Percentiles rank a stretch among this genome's conserved stretches.
Conservation (phyloP, 2,329 filamentous ascomycete genomes). For the Cucurbitaria berberidis region DNA sequence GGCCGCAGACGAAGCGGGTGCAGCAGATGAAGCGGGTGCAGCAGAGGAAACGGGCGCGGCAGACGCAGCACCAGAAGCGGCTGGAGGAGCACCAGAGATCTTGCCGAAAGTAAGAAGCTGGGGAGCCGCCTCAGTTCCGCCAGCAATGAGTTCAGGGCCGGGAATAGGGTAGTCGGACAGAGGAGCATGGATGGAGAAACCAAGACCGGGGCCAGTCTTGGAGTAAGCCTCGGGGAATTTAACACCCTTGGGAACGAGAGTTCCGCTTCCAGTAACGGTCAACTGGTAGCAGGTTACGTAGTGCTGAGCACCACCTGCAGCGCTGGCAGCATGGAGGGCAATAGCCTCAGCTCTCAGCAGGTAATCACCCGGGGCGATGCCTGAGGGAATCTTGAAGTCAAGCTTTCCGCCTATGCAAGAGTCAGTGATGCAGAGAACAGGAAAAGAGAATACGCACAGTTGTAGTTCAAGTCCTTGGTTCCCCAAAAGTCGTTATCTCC, state of each 20-base stretch:
- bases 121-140: constrained; percentile 33
- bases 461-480: constrained; percentile 52
- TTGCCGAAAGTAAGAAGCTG: constrained; percentile 35
- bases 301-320: constrained; percentile 52
- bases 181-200: constrained; percentile 52
- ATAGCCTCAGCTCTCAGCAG: constrained; percentile 55
- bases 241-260: constrained; percentile 50
- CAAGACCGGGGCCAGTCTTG: constrained; percentile 50
- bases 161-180: constrained; percentile 51
- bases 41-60: constrained; percentile 26
- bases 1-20: constrained; percentile 26
- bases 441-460: constrained; percentile 28
- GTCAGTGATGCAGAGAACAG: background rate
- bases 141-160: constrained; percentile 44
- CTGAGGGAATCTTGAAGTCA: constrained; percentile 47
- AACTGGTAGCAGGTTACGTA: constrained; percentile 56
- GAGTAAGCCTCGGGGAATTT: constrained; percentile 55
- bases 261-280: constrained; percentile 46
- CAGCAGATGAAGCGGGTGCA: constrained; percentile 24
- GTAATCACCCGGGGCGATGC: constrained; percentile 52
- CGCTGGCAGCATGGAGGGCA: constrained; percentile 52
- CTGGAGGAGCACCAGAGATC: constrained; percentile 27
- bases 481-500: constrained; percentile 51
- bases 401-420: constrained; percentile 24
- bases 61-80: constrained; percentile 25